Percentiles rank a stretch among this genome's conserved stretches.
Conservation (phyloP, 495 filamentous ascomycete genomes). For the Staphylotrichum longicolle region DNA sequence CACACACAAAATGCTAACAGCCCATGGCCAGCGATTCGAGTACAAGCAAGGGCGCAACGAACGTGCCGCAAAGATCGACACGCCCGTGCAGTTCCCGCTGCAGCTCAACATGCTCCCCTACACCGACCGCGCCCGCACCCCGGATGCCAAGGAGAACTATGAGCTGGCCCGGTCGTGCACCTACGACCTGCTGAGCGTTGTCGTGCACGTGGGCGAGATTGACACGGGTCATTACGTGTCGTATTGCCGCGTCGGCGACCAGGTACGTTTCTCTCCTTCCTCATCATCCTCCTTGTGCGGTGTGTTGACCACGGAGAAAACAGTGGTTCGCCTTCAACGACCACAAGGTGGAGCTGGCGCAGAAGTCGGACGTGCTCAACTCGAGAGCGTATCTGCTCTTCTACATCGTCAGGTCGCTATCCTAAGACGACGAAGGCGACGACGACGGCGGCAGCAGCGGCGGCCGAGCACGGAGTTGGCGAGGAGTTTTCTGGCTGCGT, state of each 20-base stretch:
- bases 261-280: conserved; percentile 49
- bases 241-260: conserved; percentile 76
- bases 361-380: conserved; percentile 73
- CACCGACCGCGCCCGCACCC: conserved; percentile 57
- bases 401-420: conserved; percentile 69
- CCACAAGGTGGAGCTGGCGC: conserved; percentile 77
- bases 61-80: conserved; percentile 73
- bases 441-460: too few relatives aligned
- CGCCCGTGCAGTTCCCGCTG: conserved; percentile 78
- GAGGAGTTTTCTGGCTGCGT: too few relatives aligned
- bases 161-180: conserved; percentile 56
- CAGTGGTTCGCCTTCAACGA: conserved; percentile 94
- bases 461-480: too few relatives aligned
- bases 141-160: conserved; percentile 43
- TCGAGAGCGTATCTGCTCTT: conserved; percentile 85
- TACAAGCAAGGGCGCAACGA: conserved; percentile 59
- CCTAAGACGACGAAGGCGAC: conserved; percentile 28
- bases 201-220: conserved; percentile 84
- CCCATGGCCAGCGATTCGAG: conserved; percentile 65
- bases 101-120: conserved; percentile 85
- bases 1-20: too few relatives aligned
- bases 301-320: conserved; percentile 5
- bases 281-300: neutral
- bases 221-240: conserved; percentile 85
- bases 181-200: conserved; percentile 80